A percentile compares a stretch with the other conserved stretches of the same genome.
phyloP scores from a whole-genome alignment of 1,139 yeast species.

The Eremothecium cymbalariae region DNA sequence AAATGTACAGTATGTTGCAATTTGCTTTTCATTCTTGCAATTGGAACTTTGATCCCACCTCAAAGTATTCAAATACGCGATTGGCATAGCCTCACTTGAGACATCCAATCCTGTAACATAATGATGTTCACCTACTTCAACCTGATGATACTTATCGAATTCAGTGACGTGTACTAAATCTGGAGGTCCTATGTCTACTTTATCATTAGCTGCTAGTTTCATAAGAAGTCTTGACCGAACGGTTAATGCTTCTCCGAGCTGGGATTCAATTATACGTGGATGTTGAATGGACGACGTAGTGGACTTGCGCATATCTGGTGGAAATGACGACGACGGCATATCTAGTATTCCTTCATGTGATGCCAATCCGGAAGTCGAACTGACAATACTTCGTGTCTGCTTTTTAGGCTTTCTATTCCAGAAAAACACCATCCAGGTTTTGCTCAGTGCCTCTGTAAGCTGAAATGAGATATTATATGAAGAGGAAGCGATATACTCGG shows the following conservation, averaged over 20 bases:
- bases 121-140: conserved; percentile 39
- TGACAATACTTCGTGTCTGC: no score
- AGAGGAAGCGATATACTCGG: no score
- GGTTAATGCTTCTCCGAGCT: conserved; percentile 27
- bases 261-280: conserved; percentile 24
- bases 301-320: neutral
- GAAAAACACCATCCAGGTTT: no score
- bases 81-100: conserved; percentile 51
- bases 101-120: conserved; percentile 54
- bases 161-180: conserved; percentile 70
- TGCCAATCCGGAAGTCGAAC: no score
- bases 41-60: conserved; percentile 37
- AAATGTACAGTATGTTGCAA: conserved; percentile 55
- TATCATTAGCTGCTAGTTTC: conserved; percentile 16
- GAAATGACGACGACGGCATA: neutral
- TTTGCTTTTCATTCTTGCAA: conserved; percentile 21
- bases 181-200: conserved; percentile 64
- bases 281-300: conserved; percentile 1
- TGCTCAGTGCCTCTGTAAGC: no score
- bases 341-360: no score
- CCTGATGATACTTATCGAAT: conserved; percentile 33
- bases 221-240: conserved; percentile 18
- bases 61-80: conserved; percentile 69
- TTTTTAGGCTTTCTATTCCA: no score
- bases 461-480: no score